phyloP scores from a whole-genome alignment of 2,329 filamentous ascomycete genomes.

The Phaeosphaeriaceae sp. region DNA sequence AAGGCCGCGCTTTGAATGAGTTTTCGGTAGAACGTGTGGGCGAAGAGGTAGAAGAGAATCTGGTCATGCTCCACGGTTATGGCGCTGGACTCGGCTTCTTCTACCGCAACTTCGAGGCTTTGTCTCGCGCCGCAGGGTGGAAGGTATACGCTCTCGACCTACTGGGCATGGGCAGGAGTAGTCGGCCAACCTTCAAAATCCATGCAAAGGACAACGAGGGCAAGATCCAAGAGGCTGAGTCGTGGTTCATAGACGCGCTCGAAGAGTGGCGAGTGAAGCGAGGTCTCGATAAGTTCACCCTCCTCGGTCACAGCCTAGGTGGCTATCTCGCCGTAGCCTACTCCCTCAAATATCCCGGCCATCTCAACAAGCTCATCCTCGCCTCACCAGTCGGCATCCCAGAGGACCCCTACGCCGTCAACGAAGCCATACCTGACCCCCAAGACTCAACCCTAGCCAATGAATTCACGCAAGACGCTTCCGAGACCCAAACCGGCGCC shows the following conservation, averaged over 20 bases:
- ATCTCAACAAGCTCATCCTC: constrained; percentile 92
- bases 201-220: constrained; percentile 78
- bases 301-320: constrained; percentile 90
- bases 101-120: constrained; percentile 94
- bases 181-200: constrained; percentile 82
- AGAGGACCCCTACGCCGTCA: constrained; percentile 89
- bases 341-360: constrained; percentile 93
- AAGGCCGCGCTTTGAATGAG: constrained; percentile 88
- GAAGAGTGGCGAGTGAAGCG: constrained; percentile 93
- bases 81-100: constrained; percentile 96
- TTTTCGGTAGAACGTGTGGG: constrained; percentile 86
- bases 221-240: constrained; percentile 87
- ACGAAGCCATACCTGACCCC: constrained; percentile 78
- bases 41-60: constrained; percentile 79
- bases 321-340: constrained; percentile 96
- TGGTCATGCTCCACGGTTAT: constrained; percentile 97
- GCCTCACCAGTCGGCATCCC: constrained; percentile 94
- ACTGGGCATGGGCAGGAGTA: constrained; percentile 91
- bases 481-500: constrained; percentile 71
- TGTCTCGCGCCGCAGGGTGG: constrained; percentile 81
- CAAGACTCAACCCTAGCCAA: constrained; percentile 73
- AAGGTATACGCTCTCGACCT: constrained; percentile 93
- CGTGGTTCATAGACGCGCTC: constrained; percentile 93
- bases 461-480: constrained; percentile 81
- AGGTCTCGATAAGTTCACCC: constrained; percentile 90